Percentiles rank a stretch among this genome's conserved stretches.
Conservation (phyloP, 306 rosid species). For the Fagus crenata region DNA sequence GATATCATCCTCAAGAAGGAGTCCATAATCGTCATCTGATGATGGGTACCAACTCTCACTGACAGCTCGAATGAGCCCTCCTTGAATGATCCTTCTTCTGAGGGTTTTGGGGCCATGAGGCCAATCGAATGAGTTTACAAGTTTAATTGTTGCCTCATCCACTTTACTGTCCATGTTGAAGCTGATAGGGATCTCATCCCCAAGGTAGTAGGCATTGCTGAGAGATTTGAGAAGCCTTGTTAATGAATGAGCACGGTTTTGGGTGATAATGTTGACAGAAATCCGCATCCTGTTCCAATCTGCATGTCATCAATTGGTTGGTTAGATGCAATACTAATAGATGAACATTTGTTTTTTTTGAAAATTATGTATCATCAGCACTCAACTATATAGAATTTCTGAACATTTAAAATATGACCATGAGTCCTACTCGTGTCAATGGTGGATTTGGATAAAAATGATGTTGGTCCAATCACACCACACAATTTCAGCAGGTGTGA, state of each 20-base stretch:
- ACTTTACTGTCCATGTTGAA: constrained; percentile 94
- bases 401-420: no score
- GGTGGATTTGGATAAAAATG: no score
- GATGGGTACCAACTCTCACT: constrained; percentile 99
- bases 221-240: constrained; percentile 85
- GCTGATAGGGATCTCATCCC: constrained; percentile 79
- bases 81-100: constrained; percentile 90
- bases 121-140: constrained; percentile 72
- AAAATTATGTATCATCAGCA: no score
- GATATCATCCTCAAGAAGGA: constrained; percentile 88
- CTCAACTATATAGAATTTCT: no score
- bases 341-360: no score
- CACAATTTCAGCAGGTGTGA: no score
- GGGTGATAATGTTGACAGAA: constrained; percentile 81
- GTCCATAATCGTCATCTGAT: constrained; percentile 78
- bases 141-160: constrained; percentile 71
- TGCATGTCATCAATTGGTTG: constrained; percentile 27
- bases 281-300: constrained; percentile 88
- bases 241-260: constrained; percentile 70
- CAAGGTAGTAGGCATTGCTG: constrained; percentile 72
- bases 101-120: constrained; percentile 91
- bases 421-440: no score
- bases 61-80: constrained; percentile 92
- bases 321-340: background rate
- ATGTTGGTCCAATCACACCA: no score